These are phyloP conservation scores for Cystobasidium ongulense DNA, from an alignment of 768 basidiomycete genomes.

Conservation along the genomic window DNA sequence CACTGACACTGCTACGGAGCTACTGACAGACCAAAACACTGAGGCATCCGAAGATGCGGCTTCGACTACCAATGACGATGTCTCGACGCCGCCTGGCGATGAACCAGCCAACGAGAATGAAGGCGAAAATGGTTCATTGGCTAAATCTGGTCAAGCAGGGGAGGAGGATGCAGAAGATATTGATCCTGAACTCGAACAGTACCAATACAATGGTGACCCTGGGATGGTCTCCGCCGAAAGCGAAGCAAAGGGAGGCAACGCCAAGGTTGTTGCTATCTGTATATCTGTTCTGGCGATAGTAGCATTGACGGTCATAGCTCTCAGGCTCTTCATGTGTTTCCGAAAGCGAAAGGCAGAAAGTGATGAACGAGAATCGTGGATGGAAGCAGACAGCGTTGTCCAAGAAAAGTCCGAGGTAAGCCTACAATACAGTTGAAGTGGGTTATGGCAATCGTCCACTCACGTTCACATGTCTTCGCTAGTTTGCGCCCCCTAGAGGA, in stretches of 20 bases:
- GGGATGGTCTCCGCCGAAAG: neutral
- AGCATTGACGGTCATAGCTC: neutral
- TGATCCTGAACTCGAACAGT: neutral
- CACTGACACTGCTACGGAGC: too few species aligned
- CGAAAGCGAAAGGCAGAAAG: neutral
- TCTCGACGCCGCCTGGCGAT: too few species aligned
- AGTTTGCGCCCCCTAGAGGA: neutral
- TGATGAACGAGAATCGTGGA: neutral
- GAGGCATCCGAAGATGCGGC: too few species aligned
- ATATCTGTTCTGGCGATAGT: neutral
- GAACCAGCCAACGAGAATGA: too few species aligned
- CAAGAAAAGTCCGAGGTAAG: neutral
- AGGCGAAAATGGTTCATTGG: neutral
- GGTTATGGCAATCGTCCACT: neutral
- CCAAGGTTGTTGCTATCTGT: constrained; percentile 5
- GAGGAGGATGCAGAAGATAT: neutral
- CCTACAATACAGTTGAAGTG: neutral
- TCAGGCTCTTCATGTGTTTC: neutral
- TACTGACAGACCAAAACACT: too few species aligned
- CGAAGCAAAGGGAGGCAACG: neutral
- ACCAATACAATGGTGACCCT: neutral
- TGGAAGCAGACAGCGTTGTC: neutral
- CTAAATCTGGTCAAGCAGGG: neutral
- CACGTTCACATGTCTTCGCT: neutral
- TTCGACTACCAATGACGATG: too few species aligned